Percentiles rank a stretch among this genome's conserved stretches.
phyloP scores from a whole-genome alignment of 2,329 filamentous ascomycete species.

The Phyllosticta citribraziliensis region DNA sequence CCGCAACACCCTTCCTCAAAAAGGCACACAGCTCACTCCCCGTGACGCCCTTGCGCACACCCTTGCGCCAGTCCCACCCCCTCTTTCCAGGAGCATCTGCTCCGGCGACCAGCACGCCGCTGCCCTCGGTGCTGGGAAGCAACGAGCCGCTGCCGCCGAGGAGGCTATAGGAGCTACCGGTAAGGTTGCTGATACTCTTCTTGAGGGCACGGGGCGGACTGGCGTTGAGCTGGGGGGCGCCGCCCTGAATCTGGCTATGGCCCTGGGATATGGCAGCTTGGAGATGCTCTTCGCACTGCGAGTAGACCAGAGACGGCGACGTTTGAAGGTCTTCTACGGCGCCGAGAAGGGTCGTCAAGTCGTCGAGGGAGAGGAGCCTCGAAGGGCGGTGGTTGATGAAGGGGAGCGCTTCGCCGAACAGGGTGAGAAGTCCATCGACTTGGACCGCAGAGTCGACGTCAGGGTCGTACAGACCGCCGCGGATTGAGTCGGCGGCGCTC shows the following conservation, averaged over 20 bases:
- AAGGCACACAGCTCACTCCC: slow-evolving; percentile 63
- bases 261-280: slow-evolving; percentile 63
- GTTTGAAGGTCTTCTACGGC: slow-evolving; percentile 73
- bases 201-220: slow-evolving; percentile 38
- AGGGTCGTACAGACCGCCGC: slow-evolving; percentile 79
- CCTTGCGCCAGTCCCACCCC: slow-evolving; percentile 64
- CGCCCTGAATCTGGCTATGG: slow-evolving; percentile 30
- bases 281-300: slow-evolving; percentile 69
- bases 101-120: slow-evolving; percentile 38
- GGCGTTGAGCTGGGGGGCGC: slow-evolving; percentile 10
- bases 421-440: slow-evolving; percentile 73
- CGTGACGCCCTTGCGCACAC: slow-evolving; percentile 46
- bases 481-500: slow-evolving; percentile 81
- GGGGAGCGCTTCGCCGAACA: slow-evolving; percentile 74
- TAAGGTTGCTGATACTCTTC: slow-evolving; percentile 45
- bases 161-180: slow-evolving; percentile 49
- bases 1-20: slow-evolving; percentile 63
- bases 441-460: slow-evolving; percentile 73
- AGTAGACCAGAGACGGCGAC: slow-evolving; percentile 61
- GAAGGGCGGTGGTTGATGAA: slow-evolving; percentile 52
- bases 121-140: slow-evolving; percentile 39
- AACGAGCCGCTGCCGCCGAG: slow-evolving; percentile 62
- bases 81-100: slow-evolving; percentile 36
- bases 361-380: slow-evolving; percentile 54
- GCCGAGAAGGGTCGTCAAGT: slow-evolving; percentile 66